Percentiles rank a stretch among this genome's conserved stretches.
These are phyloP conservation scores for Colletotrichum liaoningense DNA, from an alignment of 2,329 filamentous ascomycete species.

Conservation along the genomic window DNA sequence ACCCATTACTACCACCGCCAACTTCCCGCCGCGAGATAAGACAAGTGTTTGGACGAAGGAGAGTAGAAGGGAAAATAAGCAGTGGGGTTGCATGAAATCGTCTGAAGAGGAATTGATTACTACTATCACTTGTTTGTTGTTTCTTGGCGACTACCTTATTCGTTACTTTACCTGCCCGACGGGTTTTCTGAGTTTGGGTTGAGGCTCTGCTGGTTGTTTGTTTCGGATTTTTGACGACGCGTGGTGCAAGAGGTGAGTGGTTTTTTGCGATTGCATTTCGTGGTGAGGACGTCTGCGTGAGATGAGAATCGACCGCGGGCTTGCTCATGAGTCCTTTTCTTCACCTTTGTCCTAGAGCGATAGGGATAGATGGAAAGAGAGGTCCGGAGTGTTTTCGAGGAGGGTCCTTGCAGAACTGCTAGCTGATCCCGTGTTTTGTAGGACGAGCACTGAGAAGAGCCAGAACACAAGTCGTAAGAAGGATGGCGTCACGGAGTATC, in stretches of 20 bases:
- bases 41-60: background rate
- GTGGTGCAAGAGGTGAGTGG: background rate
- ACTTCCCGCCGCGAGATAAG: background rate
- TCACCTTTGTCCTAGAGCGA: too few relatives aligned
- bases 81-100: background rate
- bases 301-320: background rate
- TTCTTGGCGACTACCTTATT: background rate
- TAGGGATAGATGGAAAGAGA: too few relatives aligned
- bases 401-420: too few relatives aligned
- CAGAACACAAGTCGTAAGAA: background rate
- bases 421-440: too few relatives aligned
- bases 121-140: background rate
- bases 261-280: background rate
- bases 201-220: background rate
- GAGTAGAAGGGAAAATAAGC: background rate
- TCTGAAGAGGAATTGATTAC: background rate
- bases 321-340: background rate
- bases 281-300: background rate
- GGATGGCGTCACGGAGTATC: slow-evolving; percentile 37
- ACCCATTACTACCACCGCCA: background rate
- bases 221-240: background rate
- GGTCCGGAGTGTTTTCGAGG: too few relatives aligned
- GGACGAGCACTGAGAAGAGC: background rate
- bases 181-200: background rate
- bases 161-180: background rate